phyloP scores from a whole-genome alignment of 1,284 basidiomycete species.

The Ustilago cynodontis region DNA sequence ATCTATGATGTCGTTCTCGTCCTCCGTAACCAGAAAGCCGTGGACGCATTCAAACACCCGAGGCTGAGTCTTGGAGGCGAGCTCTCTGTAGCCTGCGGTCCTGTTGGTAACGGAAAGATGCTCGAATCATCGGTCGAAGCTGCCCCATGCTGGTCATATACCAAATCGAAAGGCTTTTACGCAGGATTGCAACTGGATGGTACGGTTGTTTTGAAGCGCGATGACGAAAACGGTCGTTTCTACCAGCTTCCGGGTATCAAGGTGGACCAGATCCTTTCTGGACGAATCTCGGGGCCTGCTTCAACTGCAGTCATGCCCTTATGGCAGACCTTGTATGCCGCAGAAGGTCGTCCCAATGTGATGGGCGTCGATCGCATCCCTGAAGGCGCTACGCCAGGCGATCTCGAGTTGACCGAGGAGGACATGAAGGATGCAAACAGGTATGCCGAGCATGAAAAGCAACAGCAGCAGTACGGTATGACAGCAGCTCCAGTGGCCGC shows the following conservation, averaged over 20 bases:
- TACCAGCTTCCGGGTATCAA: conserved; percentile 55
- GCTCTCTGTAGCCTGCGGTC: conserved; percentile 64
- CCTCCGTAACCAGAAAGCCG: conserved; percentile 63
- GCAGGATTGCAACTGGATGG: conserved; percentile 69
- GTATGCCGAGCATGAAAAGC: conserved; percentile 34
- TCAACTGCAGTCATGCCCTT: conserved; percentile 54
- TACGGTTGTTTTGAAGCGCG: conserved; percentile 61
- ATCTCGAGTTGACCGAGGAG: conserved; percentile 50
- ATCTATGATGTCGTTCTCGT: conserved; percentile 71
- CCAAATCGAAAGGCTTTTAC: conserved; percentile 70
- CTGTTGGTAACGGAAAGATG: conserved; percentile 69
- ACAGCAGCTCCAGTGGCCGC: conserved; percentile 17
- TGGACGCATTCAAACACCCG: conserved; percentile 62
- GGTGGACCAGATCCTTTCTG: conserved; percentile 51
- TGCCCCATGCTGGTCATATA: conserved; percentile 67
- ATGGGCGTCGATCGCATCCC: conserved; percentile 62
- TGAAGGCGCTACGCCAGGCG: conserved; percentile 58
- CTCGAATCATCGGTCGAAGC: conserved; percentile 64
- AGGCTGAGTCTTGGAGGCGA: conserved; percentile 68
- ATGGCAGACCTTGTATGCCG: conserved; percentile 64
- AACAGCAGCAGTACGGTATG: conserved; percentile 11
- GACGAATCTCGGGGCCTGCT: conserved; percentile 42
- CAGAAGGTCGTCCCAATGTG: conserved; percentile 58
- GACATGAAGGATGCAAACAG: conserved; percentile 49
- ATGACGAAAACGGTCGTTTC: conserved; percentile 63